These are phyloP conservation scores for Thalassiosira ordinaria DNA, from an alignment of 352 stramenopile species.

Conservation along the genomic window DNA sequence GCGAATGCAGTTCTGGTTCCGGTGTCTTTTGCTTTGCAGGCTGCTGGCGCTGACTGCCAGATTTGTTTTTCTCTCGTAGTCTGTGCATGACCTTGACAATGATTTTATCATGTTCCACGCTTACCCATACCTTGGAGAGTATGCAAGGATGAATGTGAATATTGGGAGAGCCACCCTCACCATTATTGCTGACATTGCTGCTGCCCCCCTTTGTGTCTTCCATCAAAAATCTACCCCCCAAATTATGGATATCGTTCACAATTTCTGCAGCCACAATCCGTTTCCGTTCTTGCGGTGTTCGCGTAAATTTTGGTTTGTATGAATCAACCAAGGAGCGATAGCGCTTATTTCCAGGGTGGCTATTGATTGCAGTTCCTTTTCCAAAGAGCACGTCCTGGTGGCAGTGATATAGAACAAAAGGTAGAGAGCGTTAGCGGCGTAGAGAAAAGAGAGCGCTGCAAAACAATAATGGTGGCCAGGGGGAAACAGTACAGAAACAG, in stretches of 20 bases:
- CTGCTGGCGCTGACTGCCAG: too few species aligned
- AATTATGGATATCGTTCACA: constrained; percentile 21
- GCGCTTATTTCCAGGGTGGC: constrained; percentile 37
- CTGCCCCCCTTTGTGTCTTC: not conserved
- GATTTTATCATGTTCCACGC: not conserved
- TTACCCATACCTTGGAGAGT: constrained; percentile 9
- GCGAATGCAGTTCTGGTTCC: too few species aligned
- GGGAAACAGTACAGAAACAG: too few species aligned
- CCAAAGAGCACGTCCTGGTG: constrained; percentile 57
- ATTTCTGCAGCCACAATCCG: constrained; percentile 33
- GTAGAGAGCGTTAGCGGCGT: too few species aligned
- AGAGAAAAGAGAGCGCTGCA: too few species aligned
- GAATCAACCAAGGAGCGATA: constrained; percentile 39
- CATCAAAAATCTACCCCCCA: constrained; percentile 26
- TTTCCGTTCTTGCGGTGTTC: constrained; percentile 18
- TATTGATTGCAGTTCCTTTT: constrained; percentile 31
- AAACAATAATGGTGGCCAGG: too few species aligned
- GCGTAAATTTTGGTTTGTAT: constrained; percentile 2
- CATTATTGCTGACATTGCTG: not conserved
- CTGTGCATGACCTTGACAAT: constrained; percentile 18
- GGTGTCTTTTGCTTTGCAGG: too few species aligned
- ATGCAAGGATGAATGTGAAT: constrained; percentile 5
- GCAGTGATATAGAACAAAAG: too few species aligned
- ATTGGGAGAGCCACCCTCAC: not conserved
- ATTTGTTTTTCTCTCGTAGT: constrained; percentile 10